Conservation (phyloP, 495 filamentous ascomycete genomes). For the Xylaria longipes region DNA sequence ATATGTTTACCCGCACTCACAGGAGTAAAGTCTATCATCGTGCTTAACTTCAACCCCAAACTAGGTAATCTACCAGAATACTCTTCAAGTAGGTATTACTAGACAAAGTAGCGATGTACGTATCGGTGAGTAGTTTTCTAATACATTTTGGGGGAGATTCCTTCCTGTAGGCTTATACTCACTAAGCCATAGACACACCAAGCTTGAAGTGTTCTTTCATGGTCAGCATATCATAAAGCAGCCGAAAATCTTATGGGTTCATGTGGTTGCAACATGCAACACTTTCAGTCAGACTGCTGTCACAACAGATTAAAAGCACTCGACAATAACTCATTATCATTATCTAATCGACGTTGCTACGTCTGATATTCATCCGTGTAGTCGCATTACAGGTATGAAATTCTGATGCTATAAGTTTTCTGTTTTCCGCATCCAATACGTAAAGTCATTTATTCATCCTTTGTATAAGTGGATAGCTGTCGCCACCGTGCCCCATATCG, state of each 20-base stretch:
- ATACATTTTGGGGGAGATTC: background rate
- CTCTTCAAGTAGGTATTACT: too few species aligned
- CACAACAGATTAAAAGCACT: background rate
- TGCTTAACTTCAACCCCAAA: too few species aligned
- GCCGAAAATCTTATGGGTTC: background rate
- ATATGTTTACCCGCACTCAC: too few species aligned
- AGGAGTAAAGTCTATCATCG: too few species aligned
- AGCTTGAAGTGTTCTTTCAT: background rate
- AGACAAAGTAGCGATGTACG: too few species aligned
- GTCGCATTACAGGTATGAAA: background rate
- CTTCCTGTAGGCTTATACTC: background rate
- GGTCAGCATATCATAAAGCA: background rate
- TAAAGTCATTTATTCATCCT: constrained; percentile 25
- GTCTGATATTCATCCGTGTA: background rate
- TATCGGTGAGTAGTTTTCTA: background rate
- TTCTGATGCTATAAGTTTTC: background rate
- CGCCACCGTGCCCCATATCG: constrained; percentile 59
- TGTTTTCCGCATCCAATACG: background rate
- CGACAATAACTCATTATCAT: background rate
- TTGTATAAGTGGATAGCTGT: constrained; percentile 55
- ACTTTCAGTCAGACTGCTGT: background rate
- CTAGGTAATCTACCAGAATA: too few species aligned
- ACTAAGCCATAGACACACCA: background rate
- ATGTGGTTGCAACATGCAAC: background rate
- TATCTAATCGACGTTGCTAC: background rate